Evolutionary conservation across 2,329 filamentous ascomycete genomes (phyloP).

Genomic region (Phialophora expanda): DNA sequence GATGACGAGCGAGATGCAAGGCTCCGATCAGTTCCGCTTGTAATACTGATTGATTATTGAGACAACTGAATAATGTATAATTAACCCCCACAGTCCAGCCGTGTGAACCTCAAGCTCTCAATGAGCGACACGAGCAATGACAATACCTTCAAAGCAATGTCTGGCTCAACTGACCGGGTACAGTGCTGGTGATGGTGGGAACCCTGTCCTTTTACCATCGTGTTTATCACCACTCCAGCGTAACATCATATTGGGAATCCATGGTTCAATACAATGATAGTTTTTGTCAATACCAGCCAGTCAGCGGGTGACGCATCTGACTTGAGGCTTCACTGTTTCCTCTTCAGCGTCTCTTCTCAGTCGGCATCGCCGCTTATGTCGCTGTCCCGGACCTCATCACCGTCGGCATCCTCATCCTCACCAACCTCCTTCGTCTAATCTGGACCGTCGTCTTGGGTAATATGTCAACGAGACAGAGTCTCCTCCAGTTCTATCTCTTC

Average conservation of each 20-base stretch:
- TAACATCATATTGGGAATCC: neutral
- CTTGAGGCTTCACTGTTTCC: neutral
- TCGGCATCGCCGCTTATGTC: neutral
- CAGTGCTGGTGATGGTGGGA: neutral
- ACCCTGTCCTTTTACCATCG: neutral
- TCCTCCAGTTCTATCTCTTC: neutral
- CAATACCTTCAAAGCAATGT: neutral
- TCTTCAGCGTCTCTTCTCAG: neutral
- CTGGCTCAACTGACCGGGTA: neutral
- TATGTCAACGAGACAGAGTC: neutral
- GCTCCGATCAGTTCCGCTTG: neutral
- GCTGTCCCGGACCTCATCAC: neutral
- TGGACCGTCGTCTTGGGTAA: neutral
- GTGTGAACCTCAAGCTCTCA: neutral
- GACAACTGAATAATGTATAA: no score
- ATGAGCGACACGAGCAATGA: neutral
- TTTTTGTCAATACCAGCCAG: neutral
- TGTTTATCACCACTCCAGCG: neutral
- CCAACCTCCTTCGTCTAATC: neutral
- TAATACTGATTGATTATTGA: neutral
- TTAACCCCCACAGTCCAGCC: neutral
- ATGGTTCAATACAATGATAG: neutral
- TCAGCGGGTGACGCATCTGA: neutral
- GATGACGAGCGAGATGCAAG: slow-evolving; percentile 2
- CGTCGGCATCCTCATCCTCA: neutral